These are phyloP conservation scores for Lactarius quietus DNA, from an alignment of 768 basidiomycete species.

Conservation along the genomic window DNA sequence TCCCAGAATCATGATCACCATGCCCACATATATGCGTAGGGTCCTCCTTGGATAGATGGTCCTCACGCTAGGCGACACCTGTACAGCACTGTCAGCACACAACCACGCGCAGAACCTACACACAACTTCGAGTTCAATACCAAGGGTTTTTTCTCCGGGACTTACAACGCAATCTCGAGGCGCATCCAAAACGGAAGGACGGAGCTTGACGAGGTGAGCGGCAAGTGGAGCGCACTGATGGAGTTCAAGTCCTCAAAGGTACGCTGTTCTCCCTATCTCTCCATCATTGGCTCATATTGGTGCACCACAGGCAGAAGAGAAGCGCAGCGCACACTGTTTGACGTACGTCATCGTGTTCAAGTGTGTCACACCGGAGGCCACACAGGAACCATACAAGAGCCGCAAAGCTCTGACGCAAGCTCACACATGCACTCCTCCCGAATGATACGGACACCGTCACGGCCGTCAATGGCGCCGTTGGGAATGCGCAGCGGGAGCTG, in stretches of 20 bases:
- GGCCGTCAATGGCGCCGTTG: constrained; percentile 81
- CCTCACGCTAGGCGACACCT: constrained; percentile 89
- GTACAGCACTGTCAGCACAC: constrained; percentile 74
- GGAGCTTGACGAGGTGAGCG: constrained; percentile 82
- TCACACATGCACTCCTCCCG: constrained; percentile 82
- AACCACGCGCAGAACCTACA: constrained; percentile 71
- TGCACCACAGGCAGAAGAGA: constrained; percentile 53
- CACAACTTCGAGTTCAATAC: constrained; percentile 95
- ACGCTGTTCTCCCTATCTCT: neutral
- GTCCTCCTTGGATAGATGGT: constrained; percentile 94
- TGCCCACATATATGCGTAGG: constrained; percentile 96
- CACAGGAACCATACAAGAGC: constrained; percentile 87
- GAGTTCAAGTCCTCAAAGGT: constrained; percentile 75
- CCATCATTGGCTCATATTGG: neutral
- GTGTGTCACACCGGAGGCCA: constrained; percentile 79
- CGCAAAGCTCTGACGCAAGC: constrained; percentile 71
- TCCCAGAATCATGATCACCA: constrained; percentile 74
- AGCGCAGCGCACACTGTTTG: constrained; percentile 80
- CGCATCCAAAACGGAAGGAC: constrained; percentile 59
- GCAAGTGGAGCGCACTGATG: constrained; percentile 90
- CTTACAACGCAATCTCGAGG: constrained; percentile 88
- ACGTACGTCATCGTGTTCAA: constrained; percentile 77
- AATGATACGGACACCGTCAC: constrained; percentile 97
- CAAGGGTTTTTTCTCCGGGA: constrained; percentile 97
- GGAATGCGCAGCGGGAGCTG: constrained; percentile 86